phyloP scores from a whole-genome alignment of 352 stramenopile species.

The Pythium brassicae region DNA sequence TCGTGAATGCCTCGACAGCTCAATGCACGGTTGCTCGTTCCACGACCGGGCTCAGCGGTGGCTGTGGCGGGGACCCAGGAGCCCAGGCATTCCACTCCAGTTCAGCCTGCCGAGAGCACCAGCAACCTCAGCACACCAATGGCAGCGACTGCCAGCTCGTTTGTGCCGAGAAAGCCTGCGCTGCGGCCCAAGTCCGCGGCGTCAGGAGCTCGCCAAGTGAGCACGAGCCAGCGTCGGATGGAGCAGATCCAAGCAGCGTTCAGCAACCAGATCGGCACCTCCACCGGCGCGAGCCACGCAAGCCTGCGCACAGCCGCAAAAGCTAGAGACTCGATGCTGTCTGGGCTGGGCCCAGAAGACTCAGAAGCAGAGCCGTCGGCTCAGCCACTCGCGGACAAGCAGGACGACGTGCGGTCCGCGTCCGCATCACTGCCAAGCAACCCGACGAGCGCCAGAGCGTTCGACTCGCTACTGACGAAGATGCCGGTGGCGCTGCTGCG shows the following conservation, averaged over 20 bases:
- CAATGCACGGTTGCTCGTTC: constrained; percentile 38
- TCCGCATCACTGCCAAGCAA: neutral
- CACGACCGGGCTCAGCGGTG: constrained; percentile 27
- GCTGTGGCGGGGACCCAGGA: neutral
- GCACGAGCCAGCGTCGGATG: constrained; percentile 34
- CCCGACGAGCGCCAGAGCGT: neutral
- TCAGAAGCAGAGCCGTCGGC: neutral
- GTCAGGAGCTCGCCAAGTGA: constrained; percentile 7
- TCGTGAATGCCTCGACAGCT: constrained; percentile 25
- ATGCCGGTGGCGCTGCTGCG: constrained; percentile 7
- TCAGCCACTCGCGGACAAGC: neutral
- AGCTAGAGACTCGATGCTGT: neutral
- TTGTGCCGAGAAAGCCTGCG: constrained; percentile 19
- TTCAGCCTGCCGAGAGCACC: neutral
- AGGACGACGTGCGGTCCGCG: constrained; percentile 10
- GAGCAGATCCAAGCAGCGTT: constrained; percentile 22
- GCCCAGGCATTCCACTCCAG: neutral
- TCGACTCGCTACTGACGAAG: constrained; percentile 1
- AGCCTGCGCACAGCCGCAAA: neutral
- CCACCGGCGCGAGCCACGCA: no score
- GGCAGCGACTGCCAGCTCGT: neutral
- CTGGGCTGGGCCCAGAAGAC: neutral
- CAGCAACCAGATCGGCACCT: constrained; percentile 10
- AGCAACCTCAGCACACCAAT: neutral
- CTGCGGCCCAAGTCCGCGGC: constrained; percentile 37